phyloP scores from a whole-genome alignment of 768 basidiomycete species.

The Rhodosporidiobolus odoratus region DNA sequence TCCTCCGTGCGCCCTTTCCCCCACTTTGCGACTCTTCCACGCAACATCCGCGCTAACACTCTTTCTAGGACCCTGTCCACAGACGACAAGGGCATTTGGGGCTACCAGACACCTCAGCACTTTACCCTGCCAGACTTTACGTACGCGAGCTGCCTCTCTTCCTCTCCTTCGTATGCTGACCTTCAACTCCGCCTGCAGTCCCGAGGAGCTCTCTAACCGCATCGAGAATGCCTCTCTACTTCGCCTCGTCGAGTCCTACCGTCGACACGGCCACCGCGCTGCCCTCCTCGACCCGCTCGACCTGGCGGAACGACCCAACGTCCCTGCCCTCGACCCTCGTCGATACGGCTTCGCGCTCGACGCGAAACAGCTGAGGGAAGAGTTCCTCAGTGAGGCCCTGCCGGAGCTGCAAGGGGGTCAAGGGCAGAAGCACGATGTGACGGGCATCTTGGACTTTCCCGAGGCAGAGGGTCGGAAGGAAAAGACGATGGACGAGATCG shows the following conservation, averaged over 20 bases:
- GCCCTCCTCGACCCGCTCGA: conserved; percentile 83
- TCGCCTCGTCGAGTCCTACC: conserved; percentile 79
- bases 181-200: conserved; percentile 41
- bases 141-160: background rate
- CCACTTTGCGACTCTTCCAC: background rate
- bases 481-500: conserved; percentile 64
- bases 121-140: conserved; percentile 46
- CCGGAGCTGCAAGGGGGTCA: background rate
- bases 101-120: conserved; percentile 12
- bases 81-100: conserved; percentile 9
- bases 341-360: conserved; percentile 68
- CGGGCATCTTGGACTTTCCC: conserved; percentile 35
- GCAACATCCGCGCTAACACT: background rate
- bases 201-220: conserved; percentile 63
- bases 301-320: conserved; percentile 63
- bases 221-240: conserved; percentile 67
- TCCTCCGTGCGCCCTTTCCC: no score
- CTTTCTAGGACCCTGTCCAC: background rate
- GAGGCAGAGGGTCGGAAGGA: conserved; percentile 44
- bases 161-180: background rate
- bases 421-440: conserved; percentile 14
- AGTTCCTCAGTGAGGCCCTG: background rate
- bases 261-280: conserved; percentile 68
- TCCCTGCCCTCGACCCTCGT: conserved; percentile 25
- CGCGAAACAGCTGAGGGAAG: conserved; percentile 62